Conservation (phyloP, 2,329 filamentous ascomycete genomes). For the Fusarium nisikadoi region DNA sequence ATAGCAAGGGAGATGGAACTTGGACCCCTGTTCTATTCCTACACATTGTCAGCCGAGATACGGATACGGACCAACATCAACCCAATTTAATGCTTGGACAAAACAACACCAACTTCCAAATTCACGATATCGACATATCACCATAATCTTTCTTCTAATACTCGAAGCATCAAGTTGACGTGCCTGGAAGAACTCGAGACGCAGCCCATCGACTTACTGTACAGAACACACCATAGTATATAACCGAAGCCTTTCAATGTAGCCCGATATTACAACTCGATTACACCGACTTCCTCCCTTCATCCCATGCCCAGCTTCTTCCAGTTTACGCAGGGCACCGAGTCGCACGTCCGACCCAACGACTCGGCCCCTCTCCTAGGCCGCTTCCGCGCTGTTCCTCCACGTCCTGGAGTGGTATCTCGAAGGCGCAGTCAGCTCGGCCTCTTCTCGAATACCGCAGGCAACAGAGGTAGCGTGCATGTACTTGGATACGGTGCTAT, state of each 20-base stretch:
- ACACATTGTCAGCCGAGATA: conserved; percentile 23
- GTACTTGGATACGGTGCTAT: conserved; percentile 65
- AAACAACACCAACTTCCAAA: conserved; percentile 17
- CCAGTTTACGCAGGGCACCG: conserved; percentile 72
- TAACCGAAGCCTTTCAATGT: conserved; percentile 31
- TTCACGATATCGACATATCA: conserved; percentile 21
- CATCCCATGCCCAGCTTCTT: conserved; percentile 71
- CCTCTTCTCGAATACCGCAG: conserved; percentile 50
- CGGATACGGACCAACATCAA: conserved; percentile 16
- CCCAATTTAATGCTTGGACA: conserved; percentile 17
- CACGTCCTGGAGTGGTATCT: conserved; percentile 47
- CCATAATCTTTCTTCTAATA: neutral
- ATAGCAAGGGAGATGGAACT: conserved; percentile 20
- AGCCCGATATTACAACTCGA: conserved; percentile 24
- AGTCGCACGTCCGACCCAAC: conserved; percentile 63
- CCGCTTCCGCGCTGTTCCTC: conserved; percentile 72
- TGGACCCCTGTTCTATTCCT: conserved; percentile 27
- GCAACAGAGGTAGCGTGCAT: conserved; percentile 63
- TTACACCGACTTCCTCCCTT: conserved; percentile 21
- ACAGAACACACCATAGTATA: neutral
- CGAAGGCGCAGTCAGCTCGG: conserved; percentile 52
- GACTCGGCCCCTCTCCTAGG: conserved; percentile 71
- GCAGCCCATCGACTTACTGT: neutral
- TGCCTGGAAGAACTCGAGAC: neutral
- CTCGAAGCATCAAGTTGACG: neutral